These are phyloP conservation scores for Coniophora puteana DNA, from an alignment of 1,284 basidiomycete species.

Conservation along the genomic window DNA sequence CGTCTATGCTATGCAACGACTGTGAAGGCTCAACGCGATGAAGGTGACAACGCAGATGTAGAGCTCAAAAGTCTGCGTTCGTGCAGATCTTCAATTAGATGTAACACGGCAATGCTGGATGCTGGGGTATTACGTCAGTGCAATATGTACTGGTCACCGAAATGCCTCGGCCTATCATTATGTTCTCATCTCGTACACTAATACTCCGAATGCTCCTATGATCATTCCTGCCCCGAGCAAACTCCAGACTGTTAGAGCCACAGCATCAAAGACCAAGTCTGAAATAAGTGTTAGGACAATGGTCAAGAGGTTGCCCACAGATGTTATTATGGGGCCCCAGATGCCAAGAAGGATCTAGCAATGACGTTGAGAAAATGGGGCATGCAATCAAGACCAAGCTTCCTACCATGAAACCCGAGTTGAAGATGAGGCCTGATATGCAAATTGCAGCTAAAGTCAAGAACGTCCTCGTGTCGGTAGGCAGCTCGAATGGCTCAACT, in stretches of 20 bases:
- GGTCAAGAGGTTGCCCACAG: constrained; percentile 79
- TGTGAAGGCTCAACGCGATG: constrained; percentile 21
- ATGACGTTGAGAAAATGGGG: constrained; percentile 8
- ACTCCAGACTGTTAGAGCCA: constrained; percentile 59
- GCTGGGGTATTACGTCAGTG: too few relatives aligned
- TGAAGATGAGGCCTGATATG: constrained; percentile 66
- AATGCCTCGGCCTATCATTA: neutral
- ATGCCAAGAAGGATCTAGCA: constrained; percentile 67
- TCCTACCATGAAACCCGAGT: constrained; percentile 72
- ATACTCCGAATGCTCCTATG: constrained; percentile 66
- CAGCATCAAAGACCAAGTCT: constrained; percentile 63
- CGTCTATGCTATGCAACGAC: constrained; percentile 31
- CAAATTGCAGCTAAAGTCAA: constrained; percentile 60
- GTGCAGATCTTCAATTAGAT: too few relatives aligned
- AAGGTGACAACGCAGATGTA: too few relatives aligned
- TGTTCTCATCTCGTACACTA: constrained; percentile 63
- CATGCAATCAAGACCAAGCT: constrained; percentile 1
- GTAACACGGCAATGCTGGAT: neutral
- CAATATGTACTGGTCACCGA: too few relatives aligned
- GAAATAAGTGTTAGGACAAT: constrained; percentile 78
- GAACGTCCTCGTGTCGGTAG: constrained; percentile 39
- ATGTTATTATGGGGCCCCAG: constrained; percentile 85
- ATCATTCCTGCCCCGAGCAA: constrained; percentile 68
- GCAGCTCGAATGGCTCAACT: constrained; percentile 58
- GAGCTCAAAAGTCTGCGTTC: too few relatives aligned